Evolutionary conservation across 2,329 filamentous ascomycete genomes (phyloP), one percentile per base, ranked within the genome.

Genomic region (Rutstroemia sp.): DNA sequence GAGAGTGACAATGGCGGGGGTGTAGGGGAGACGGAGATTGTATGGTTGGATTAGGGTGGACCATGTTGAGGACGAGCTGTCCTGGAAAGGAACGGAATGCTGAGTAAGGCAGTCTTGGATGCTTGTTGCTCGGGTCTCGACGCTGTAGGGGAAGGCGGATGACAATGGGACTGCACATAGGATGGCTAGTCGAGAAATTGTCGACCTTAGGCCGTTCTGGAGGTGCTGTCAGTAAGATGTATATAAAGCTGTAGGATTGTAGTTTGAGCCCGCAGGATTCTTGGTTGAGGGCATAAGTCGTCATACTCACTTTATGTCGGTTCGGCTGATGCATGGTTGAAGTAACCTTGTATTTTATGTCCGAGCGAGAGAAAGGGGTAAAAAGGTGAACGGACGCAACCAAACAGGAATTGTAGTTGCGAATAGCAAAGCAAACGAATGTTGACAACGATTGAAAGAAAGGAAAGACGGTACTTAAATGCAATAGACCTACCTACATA

Each of bases 1-100:
- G 9, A 61, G 49, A 16, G 61, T 62, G 16, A 67, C 56, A 4
- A 63, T 57, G 2, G 58, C 58, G 10, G 65, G 64, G 16, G 44
- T 36, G 34, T 61, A 63, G 34, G 38, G 23, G 3, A 66, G 42
- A 38, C 62, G 60, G 34, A 66, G 64, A 45, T 67, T 67, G 48
- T 60, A 65, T 17, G 63, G 60, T 25, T 56, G 57, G 21, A 54
- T 45, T 14, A 58, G 51, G 3, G 51, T 30, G 2, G 57, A 51
- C 58, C 60, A 64, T 8, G 63, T 58, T 5, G 56, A 21, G 19
- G 60, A 62, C 40, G 55, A 45, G 16, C 47, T 49, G 21, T 58
- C 49, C 12, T 51, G 38, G 39, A 47, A 58, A 10, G 63, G 56
- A 17, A 64, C 60, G 7, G 54, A 50, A 12, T 53, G 44, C 3